These are phyloP conservation scores for Echinochloa phyllopogon DNA, from an alignment of 176 grass and related monocot genomes.

Conservation along the genomic window DNA sequence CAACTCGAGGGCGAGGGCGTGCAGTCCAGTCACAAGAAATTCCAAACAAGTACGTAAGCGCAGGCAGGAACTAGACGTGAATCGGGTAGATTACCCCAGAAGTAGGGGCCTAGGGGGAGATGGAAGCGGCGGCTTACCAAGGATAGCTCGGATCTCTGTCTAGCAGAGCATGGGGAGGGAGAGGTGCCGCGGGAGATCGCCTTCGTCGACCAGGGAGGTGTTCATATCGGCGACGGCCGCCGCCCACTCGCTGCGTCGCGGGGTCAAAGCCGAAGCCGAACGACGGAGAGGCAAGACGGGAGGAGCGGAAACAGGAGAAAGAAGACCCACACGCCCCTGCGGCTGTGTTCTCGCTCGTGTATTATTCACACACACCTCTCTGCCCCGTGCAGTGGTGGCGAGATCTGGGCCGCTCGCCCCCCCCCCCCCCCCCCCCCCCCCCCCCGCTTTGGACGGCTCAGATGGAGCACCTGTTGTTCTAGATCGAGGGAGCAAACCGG, in stretches of 20 bases:
- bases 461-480: constrained; percentile 19
- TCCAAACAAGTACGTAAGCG: background rate
- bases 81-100: constrained; percentile 2
- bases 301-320: background rate
- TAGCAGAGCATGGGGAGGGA: background rate
- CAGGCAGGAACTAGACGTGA: background rate
- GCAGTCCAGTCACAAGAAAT: background rate
- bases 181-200: background rate
- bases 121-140: constrained; percentile 12
- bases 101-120: background rate
- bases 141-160: constrained; percentile 26
- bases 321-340: background rate
- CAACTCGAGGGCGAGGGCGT: background rate
- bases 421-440: too few species aligned
- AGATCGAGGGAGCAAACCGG: background rate
- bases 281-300: background rate
- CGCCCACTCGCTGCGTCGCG: background rate
- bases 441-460: background rate
- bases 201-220: background rate
- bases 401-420: constrained; percentile 28
- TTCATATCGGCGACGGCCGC: constrained; percentile 13
- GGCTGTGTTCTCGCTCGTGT: background rate
- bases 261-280: background rate
- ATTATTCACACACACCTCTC: background rate
- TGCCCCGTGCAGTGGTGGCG: background rate